Evolutionary conservation across 1,284 basidiomycete genomes (phyloP).

Genomic region (Sporisorium iseilematis-ciliati): DNA sequence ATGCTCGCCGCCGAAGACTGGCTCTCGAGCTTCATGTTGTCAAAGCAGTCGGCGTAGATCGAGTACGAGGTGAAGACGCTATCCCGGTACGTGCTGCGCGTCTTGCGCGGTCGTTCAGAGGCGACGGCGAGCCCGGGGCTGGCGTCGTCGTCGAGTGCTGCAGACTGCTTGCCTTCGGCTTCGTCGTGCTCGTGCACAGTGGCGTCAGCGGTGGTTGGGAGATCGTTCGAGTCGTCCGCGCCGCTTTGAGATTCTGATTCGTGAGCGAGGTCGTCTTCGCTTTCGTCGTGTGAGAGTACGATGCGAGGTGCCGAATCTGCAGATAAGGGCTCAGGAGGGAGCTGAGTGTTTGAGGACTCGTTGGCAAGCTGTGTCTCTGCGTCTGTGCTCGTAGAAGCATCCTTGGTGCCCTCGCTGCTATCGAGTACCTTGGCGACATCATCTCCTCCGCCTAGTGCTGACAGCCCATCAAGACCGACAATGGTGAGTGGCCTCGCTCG

Average conservation of each 20-base stretch:
- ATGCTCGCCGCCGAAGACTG: conserved; percentile 51
- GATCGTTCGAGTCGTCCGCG: conserved; percentile 26
- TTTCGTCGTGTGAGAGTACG: conserved; percentile 23
- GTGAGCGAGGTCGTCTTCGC: conserved; percentile 15
- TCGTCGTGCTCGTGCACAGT: conserved; percentile 2
- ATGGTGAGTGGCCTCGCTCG: conserved; percentile 39
- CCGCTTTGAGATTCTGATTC: conserved; percentile 16
- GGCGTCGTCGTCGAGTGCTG: not conserved
- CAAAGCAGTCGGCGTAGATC: conserved; percentile 55
- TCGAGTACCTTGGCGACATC: conserved; percentile 31
- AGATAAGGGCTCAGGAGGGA: conserved; percentile 6
- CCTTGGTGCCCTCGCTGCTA: conserved; percentile 8
- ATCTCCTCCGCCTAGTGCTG: conserved; percentile 25
- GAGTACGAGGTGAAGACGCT: conserved; percentile 55
- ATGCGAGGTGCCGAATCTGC: conserved; percentile 28
- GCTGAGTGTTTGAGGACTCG: not conserved
- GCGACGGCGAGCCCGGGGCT: conserved; percentile 8
- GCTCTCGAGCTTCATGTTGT: conserved; percentile 52
- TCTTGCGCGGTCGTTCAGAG: conserved; percentile 21
- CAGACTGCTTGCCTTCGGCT: not conserved
- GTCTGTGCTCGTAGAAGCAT: not conserved
- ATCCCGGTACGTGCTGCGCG: conserved; percentile 44
- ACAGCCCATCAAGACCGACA: conserved; percentile 38
- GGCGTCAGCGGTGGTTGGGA: conserved; percentile 1
- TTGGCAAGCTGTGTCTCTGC: not conserved